These are phyloP conservation scores for Heritiera littoralis DNA, from an alignment of 345 rosid species.

Conservation along the genomic window DNA sequence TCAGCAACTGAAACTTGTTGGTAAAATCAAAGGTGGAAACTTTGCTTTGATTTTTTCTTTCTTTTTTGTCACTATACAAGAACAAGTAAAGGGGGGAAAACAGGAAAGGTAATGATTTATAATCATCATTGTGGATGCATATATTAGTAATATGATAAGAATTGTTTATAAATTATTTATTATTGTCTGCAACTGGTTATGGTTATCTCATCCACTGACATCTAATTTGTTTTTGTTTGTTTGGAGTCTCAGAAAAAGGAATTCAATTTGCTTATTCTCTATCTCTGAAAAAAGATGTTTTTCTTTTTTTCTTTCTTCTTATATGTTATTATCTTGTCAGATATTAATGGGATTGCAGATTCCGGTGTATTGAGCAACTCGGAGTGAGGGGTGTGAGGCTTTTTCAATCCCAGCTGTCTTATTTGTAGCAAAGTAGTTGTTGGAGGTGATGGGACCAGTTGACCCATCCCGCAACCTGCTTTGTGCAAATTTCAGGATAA, in stretches of 20 bases:
- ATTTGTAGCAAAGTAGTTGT: slow-evolving; percentile 41
- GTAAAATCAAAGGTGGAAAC: slow-evolving; percentile 11
- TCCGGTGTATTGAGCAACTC: slow-evolving; percentile 42
- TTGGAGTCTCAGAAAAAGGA: slow-evolving; percentile 12
- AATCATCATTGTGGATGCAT: slow-evolving; percentile 5
- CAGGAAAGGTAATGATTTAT: slow-evolving; percentile 12
- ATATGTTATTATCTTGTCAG: slow-evolving; percentile 37
- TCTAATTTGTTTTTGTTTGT: slow-evolving; percentile 15
- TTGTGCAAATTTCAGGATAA: slow-evolving; percentile 46
- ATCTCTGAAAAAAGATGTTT: background rate
- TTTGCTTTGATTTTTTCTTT: background rate
- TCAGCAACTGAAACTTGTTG: background rate
- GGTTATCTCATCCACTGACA: slow-evolving; percentile 20
- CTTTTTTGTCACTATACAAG: background rate
- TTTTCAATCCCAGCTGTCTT: slow-evolving; percentile 47
- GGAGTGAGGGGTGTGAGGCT: slow-evolving; percentile 23
- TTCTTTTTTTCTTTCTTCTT: background rate
- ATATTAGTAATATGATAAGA: background rate
- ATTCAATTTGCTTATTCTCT: background rate
- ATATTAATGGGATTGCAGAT: slow-evolving; percentile 47
- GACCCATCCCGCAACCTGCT: slow-evolving; percentile 38
- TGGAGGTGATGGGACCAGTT: slow-evolving; percentile 48
- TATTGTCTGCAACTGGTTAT: slow-evolving; percentile 17
- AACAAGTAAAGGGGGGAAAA: background rate
- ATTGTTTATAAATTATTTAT: background rate